Conservation (phyloP, 805 yeast genomes). For the Candida nonsorbophila region DNA sequence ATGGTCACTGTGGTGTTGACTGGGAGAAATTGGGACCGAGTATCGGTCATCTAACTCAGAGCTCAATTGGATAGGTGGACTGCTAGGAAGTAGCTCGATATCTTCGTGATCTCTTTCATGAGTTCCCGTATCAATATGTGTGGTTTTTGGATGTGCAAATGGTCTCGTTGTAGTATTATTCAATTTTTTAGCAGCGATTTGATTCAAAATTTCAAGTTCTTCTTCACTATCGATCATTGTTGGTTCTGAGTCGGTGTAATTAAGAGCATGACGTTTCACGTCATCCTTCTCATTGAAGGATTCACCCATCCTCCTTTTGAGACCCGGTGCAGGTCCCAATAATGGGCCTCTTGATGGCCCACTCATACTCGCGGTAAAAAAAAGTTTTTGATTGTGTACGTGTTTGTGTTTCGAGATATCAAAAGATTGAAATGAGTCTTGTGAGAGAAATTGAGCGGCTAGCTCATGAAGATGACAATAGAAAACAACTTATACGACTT, state of each 20-base stretch:
- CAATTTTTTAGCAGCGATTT: slow-evolving; percentile 2
- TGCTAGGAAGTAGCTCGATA: slow-evolving; percentile 23
- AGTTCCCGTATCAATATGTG: neutral
- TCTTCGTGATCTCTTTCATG: slow-evolving; percentile 3
- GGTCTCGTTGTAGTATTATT: slow-evolving; percentile 1
- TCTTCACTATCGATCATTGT: slow-evolving; percentile 13
- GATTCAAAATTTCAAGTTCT: slow-evolving; percentile 9
- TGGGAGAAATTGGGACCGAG: slow-evolving; percentile 10
- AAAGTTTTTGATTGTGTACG: too few relatives aligned
- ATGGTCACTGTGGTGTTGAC: slow-evolving; percentile 8
- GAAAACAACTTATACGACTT: slow-evolving; percentile 9
- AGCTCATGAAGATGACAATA: slow-evolving; percentile 5
- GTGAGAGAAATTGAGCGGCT: slow-evolving; percentile 7
- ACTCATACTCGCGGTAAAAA: too few relatives aligned
- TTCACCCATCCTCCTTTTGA: slow-evolving; percentile 39
- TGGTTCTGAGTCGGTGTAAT: too few relatives aligned
- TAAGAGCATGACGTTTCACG: too few relatives aligned
- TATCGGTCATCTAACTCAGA: slow-evolving; percentile 22
- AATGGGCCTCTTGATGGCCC: slow-evolving; percentile 17
- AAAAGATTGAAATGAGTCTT: too few relatives aligned
- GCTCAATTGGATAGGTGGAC: slow-evolving; percentile 32
- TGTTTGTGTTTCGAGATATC: too few relatives aligned
- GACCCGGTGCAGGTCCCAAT: slow-evolving; percentile 20
- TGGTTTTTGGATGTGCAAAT: slow-evolving; percentile 1
- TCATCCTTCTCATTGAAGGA: slow-evolving; percentile 40